Conservation (phyloP, 1,284 basidiomycete species). For the Tilletia setariae region DNA sequence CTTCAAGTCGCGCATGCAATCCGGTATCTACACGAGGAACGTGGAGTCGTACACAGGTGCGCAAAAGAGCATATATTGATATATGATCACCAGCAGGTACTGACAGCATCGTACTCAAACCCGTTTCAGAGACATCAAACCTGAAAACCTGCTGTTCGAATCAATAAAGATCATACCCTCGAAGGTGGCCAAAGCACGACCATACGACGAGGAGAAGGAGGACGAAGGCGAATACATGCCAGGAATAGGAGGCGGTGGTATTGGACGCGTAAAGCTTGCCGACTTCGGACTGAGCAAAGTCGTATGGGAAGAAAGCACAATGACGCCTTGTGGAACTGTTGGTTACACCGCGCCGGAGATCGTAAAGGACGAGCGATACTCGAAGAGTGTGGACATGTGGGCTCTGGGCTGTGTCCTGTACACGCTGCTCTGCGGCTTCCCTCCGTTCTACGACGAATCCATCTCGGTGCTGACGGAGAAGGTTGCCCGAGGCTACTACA, state of each 20-base stretch:
- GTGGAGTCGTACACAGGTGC: slow-evolving; percentile 87
- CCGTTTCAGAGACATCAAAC: slow-evolving; percentile 78
- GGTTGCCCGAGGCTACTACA: slow-evolving; percentile 94
- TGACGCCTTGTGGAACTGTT: slow-evolving; percentile 98
- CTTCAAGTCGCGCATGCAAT: slow-evolving; percentile 95
- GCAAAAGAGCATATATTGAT: slow-evolving; percentile 20
- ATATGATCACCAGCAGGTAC: neutral
- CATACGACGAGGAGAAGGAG: slow-evolving; percentile 97
- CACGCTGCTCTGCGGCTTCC: slow-evolving; percentile 96
- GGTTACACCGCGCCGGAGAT: slow-evolving; percentile 99
- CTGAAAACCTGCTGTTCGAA: slow-evolving; percentile 94
- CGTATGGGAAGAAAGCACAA: slow-evolving; percentile 98
- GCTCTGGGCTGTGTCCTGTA: slow-evolving; percentile 97
- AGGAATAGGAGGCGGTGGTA: slow-evolving; percentile 90
- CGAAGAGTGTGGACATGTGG: slow-evolving; percentile 99
- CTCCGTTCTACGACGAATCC: slow-evolving; percentile 97
- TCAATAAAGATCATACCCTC: slow-evolving; percentile 89
- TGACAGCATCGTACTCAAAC: neutral
- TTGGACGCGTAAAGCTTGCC: slow-evolving; percentile 96
- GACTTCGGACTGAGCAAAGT: slow-evolving; percentile 98
- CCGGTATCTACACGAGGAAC: slow-evolving; percentile 92
- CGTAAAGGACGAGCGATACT: slow-evolving; percentile 98
- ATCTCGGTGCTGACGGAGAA: slow-evolving; percentile 98
- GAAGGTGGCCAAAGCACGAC: slow-evolving; percentile 69
- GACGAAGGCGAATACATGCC: slow-evolving; percentile 95